Evolutionary conservation across 83 land plant genomes (phyloP), one percentile per base, ranked within the genome.

Genomic region (Thuja plicata): DNA sequence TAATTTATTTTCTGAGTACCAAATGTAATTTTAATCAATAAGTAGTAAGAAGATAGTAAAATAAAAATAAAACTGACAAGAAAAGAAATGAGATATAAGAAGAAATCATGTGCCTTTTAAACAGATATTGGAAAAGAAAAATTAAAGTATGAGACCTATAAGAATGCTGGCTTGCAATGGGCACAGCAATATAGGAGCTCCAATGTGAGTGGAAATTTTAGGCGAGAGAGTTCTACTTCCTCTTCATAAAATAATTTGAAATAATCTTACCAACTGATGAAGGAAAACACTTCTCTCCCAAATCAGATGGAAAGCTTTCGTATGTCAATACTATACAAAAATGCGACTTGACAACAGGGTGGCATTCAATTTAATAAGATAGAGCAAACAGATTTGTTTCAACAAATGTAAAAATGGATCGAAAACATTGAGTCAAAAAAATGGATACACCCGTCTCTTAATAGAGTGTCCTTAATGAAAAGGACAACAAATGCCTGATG

Each of bases 271-370:
- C 86, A 84, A 48, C 32, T 48, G 34, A 50, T 27, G 57, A 27
- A 48, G 17, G 32, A 48, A 1, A 24, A 46, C 12, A 80, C 46
- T 82, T 82, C 85, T 46, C 48, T 84, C 86, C 86, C 30, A 10
- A 46, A 48, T 48, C 86, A 12, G 50, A 38, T 82, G 55, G 11
- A 15, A 84, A 16, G 55, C 86, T 84, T n/a, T 50, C 1, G 86
- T 84, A 48, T 84, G 86, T 48, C 57, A 30, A 48, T 35, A 84
- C 86, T 5, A 30, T 43, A 84, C 86, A 84, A 50, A 43, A 84
- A 84, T 46, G 86, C 19, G 32, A 48, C 32, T 48, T 84, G 86
- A 30, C 35, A 48, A 30, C 34, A n/a, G n/a, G 57, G 86, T 30
- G 30, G 54, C 86, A 48, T 48, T 48, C 37, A 48, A 30, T n/a